Percentiles rank a stretch among this genome's conserved stretches.
Conservation (phyloP, 1,284 basidiomycete genomes). For the Cutaneotrichosporon sp. region DNA sequence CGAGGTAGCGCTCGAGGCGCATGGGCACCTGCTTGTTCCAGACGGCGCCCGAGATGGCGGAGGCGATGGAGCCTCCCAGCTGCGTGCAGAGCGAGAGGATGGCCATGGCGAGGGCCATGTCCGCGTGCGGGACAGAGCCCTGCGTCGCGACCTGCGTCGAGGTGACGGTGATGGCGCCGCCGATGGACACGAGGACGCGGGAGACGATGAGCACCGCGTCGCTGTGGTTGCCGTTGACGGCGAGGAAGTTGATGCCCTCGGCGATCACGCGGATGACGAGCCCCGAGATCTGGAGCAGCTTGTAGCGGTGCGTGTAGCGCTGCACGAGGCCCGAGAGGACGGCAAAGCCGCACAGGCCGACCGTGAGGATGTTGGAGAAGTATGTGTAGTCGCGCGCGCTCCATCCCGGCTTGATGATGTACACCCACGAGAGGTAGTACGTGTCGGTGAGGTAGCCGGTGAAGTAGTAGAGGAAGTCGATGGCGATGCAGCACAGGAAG, state of each 20-base stretch:
- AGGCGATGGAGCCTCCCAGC: conserved; percentile 49
- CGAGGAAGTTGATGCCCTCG: conserved; percentile 34
- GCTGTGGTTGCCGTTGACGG: conserved; percentile 35
- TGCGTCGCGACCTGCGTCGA: conserved; percentile 51
- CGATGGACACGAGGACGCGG: conserved; percentile 44
- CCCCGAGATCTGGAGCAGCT: conserved; percentile 43
- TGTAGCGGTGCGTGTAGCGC: conserved; percentile 56
- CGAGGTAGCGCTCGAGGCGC: conserved; percentile 33
- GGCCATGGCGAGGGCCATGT: conserved; percentile 51
- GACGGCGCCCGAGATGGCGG: conserved; percentile 42
- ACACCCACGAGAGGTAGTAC: conserved; percentile 46
- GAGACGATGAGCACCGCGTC: conserved; percentile 25
- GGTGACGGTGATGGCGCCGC: conserved; percentile 50
- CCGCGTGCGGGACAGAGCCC: conserved; percentile 50
- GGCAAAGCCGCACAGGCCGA: conserved; percentile 51
- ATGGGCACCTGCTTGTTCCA: conserved; percentile 42
- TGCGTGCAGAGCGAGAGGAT: conserved; percentile 51
- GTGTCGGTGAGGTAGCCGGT: conserved; percentile 44
- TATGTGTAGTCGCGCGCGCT: conserved; percentile 33
- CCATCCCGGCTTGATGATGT: conserved; percentile 43
- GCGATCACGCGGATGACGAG: conserved; percentile 37
- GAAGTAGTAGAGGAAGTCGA: conserved; percentile 53
- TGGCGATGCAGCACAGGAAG: conserved; percentile 41
- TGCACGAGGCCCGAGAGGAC: conserved; percentile 49
- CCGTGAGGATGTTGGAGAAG: conserved; percentile 41